These are phyloP conservation scores for Myriosclerotinia curreyana DNA, from an alignment of 2,329 filamentous ascomycete species.

Conservation along the genomic window DNA sequence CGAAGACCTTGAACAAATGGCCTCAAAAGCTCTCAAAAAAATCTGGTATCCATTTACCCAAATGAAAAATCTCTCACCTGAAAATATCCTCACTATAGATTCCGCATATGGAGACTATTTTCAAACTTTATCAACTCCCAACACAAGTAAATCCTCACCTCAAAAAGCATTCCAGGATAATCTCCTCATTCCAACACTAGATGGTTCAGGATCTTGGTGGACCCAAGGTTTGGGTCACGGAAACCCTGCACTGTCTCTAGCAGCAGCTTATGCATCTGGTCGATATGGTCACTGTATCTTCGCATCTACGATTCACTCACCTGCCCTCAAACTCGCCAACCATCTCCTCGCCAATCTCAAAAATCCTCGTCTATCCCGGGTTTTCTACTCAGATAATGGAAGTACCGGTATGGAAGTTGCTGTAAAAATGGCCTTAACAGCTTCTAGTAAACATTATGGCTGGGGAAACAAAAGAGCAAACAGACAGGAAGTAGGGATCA, in stretches of 20 bases:
- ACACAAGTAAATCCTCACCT: background rate
- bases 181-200: conserved; percentile 65
- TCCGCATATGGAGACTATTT: conserved; percentile 79
- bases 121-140: conserved; percentile 49
- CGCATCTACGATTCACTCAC: conserved; percentile 73
- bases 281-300: conserved; percentile 90
- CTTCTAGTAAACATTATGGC: conserved; percentile 62
- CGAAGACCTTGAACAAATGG: conserved; percentile 58
- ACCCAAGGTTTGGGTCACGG: conserved; percentile 83
- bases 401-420: conserved; percentile 83
- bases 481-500: conserved; percentile 57
- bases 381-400: conserved; percentile 82
- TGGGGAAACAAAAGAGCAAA: conserved; percentile 49
- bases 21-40: conserved; percentile 54
- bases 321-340: conserved; percentile 67
- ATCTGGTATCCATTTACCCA: conserved; percentile 92
- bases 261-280: conserved; percentile 77
- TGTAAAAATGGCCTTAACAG: conserved; percentile 78
- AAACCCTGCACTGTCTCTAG: conserved; percentile 66
- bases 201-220: conserved; percentile 89
- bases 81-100: conserved; percentile 71
- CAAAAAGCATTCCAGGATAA: conserved; percentile 27
- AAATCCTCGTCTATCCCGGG: conserved; percentile 64
- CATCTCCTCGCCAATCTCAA: conserved; percentile 55
- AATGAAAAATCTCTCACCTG: conserved; percentile 59